phyloP scores from a whole-genome alignment of 108 stramenopile genomes.

The Mediolabrus comicus region DNA sequence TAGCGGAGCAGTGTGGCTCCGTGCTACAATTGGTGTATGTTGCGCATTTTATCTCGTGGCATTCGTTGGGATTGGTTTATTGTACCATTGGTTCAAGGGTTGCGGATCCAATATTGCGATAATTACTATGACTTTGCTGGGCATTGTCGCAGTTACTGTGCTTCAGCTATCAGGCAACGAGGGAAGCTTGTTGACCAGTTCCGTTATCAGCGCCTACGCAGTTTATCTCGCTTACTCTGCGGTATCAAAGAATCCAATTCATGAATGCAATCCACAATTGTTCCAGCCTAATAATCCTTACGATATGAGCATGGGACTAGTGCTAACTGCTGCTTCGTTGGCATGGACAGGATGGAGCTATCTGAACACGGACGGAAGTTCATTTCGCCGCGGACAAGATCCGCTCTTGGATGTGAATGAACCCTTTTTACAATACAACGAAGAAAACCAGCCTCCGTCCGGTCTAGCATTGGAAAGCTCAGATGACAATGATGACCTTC shows the following conservation, averaged over 20 bases:
- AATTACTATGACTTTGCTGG: conserved; percentile 81
- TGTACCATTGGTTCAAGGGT: conserved; percentile 78
- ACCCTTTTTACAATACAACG: conserved; percentile 66
- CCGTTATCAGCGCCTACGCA: conserved; percentile 80
- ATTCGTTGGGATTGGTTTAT: conserved; percentile 64
- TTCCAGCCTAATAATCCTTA: conserved; percentile 65
- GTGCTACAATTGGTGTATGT: conserved; percentile 66
- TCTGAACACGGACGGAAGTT: conserved; percentile 3
- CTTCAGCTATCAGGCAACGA: conserved; percentile 71
- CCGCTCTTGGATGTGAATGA: conserved; percentile 66
- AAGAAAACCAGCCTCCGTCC: conserved; percentile 53
- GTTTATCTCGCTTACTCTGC: conserved; percentile 85
- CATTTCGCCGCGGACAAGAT: conserved; percentile 40
- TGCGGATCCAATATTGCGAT: conserved; percentile 79
- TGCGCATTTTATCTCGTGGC: conserved; percentile 55
- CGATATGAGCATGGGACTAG: conserved; percentile 75
- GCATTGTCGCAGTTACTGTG: conserved; percentile 63
- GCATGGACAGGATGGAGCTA: conserved; percentile 83
- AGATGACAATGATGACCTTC: conserved; percentile 22
- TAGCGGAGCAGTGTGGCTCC: conserved; percentile 64
- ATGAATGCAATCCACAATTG: conserved; percentile 80
- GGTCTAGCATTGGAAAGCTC: conserved; percentile 59
- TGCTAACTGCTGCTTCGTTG: conserved; percentile 75
- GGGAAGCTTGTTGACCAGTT: conserved; percentile 86
- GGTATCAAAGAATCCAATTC: conserved; percentile 81